Evolutionary conservation across 2,329 filamentous ascomycete genomes (phyloP).

Genomic region (Ambrosiella cleistominuta): DNA sequence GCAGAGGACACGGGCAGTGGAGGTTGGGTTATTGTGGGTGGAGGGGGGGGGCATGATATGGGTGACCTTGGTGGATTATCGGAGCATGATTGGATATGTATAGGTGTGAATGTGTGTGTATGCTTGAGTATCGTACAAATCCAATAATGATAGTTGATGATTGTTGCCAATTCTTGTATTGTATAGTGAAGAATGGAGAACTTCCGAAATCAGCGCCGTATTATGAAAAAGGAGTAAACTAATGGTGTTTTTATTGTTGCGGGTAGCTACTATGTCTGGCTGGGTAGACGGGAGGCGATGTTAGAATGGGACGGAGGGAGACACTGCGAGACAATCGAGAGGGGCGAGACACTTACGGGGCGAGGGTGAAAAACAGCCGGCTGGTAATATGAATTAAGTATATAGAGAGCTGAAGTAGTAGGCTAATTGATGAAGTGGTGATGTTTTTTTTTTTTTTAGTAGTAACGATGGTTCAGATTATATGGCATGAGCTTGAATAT

Average conservation of each 20-base stretch:
- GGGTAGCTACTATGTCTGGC: too few species aligned
- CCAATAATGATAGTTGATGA: too few species aligned
- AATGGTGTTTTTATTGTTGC: too few species aligned
- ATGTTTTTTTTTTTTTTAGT: too few species aligned
- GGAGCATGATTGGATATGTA: background rate
- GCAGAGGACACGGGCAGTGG: conserved; percentile 6
- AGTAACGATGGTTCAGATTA: too few species aligned
- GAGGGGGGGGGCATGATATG: conserved; percentile 6
- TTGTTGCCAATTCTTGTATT: too few species aligned
- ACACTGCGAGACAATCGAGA: background rate
- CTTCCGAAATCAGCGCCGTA: too few species aligned
- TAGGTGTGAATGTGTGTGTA: background rate
- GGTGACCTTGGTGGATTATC: background rate
- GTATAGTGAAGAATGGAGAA: too few species aligned
- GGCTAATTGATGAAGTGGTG: too few species aligned
- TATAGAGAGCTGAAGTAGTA: background rate
- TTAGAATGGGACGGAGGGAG: background rate
- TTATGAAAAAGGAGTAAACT: too few species aligned
- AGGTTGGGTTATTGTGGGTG: conserved; percentile 3
- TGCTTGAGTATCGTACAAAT: too few species aligned
- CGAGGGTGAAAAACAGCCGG: background rate
- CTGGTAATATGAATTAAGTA: background rate
- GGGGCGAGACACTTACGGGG: background rate
- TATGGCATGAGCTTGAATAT: too few species aligned
- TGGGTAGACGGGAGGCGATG: background rate